Base-by-base conservation (phyloP, 2,329 filamentous ascomycete species). In the Phymatotrichopsis omnivora region DNA sequence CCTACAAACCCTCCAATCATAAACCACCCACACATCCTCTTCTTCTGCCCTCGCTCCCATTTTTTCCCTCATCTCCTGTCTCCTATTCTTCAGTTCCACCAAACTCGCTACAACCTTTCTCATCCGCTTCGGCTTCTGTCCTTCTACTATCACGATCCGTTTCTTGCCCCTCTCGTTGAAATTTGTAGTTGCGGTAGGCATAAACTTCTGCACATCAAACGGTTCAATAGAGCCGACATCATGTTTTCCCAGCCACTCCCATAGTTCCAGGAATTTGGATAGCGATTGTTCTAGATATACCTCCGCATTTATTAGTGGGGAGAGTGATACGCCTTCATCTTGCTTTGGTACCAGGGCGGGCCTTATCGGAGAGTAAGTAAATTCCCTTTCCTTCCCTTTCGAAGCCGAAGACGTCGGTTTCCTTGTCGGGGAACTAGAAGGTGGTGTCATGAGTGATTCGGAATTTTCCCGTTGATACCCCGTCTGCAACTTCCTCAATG, bases 1-100 rank as follows among this genome's bases (percentile, higher is more conserved):
- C 29, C 41, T 41, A 34, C 39, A 35, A 25, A 49, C 36, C 20
- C 46, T 45, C 46, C 46, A 49, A 41, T 45, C 46, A 17, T 49
- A 49, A 14, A 33, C 37, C 30, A 45, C 46, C 17, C 25, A 41
- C 22, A 31, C 16, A 19, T 44, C 44, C 1, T 36, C 25, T 16
- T 42, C 25, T 11, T 27, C 25, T 24, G 22, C n/a, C n/a, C n/a
- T 24, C 23, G 32, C 17, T 5, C 36, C 30, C 10, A n/a, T n/a
- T n/a, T n/a, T n/a, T n/a, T n/a, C n/a, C n/a, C n/a, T n/a, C n/a
- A n/a, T n/a, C n/a, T 31, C 14, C 25, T 42, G 42, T 10, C 35
- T 31, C 6, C 17, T 17, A 31, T 31, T 35, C n/a, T 24, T 25
- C n/a, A 41, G 33, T 11, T 29, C 35, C 19, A 24, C 35, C 17